Percentiles rank a stretch among this genome's conserved stretches.
Conservation (phyloP, 2,329 filamentous ascomycete genomes). For the Rhinocladiella mackenziei region DNA sequence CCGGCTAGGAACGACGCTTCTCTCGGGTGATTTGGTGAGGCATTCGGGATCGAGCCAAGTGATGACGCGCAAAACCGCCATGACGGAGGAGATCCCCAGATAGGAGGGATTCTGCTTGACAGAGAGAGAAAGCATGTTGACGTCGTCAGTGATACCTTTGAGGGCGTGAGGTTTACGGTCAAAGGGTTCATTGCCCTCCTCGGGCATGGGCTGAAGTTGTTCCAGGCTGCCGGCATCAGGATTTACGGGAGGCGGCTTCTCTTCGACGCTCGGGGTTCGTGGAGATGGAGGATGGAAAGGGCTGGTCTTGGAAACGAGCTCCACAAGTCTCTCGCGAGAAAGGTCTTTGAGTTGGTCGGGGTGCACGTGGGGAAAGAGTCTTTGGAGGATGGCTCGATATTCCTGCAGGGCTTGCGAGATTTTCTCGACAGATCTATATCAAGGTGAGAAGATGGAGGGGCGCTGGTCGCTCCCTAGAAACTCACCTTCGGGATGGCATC, state of each 20-base stretch:
- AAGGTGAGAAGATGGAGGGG: conserved; percentile 25
- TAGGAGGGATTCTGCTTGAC: conserved; percentile 63
- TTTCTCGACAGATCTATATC: conserved; percentile 54
- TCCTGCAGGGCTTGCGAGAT: conserved; percentile 63
- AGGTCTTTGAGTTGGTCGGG: conserved; percentile 50
- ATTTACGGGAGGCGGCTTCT: conserved; percentile 38
- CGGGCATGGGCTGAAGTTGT: conserved; percentile 67
- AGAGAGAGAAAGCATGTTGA: conserved; percentile 62
- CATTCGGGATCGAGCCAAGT: conserved; percentile 52
- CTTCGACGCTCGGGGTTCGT: conserved; percentile 46
- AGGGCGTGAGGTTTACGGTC: conserved; percentile 47
- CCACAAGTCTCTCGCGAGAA: conserved; percentile 58
- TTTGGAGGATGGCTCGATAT: conserved; percentile 59
- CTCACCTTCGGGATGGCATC: conserved; percentile 73
- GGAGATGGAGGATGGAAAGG: conserved; percentile 41
- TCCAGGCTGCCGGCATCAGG: conserved; percentile 54
- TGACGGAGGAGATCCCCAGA: conserved; percentile 69
- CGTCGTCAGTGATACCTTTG: conserved; percentile 64
- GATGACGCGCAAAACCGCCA: conserved; percentile 69
- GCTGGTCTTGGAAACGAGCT: conserved; percentile 50
- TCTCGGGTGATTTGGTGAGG: conserved; percentile 40
- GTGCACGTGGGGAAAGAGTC: conserved; percentile 59
- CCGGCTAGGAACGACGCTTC: conserved; percentile 36
- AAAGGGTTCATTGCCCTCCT: conserved; percentile 52
- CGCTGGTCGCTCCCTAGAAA: conserved; percentile 17